phyloP scores from a whole-genome alignment of 1,139 yeast genomes.

The Ashbya aceris region DNA sequence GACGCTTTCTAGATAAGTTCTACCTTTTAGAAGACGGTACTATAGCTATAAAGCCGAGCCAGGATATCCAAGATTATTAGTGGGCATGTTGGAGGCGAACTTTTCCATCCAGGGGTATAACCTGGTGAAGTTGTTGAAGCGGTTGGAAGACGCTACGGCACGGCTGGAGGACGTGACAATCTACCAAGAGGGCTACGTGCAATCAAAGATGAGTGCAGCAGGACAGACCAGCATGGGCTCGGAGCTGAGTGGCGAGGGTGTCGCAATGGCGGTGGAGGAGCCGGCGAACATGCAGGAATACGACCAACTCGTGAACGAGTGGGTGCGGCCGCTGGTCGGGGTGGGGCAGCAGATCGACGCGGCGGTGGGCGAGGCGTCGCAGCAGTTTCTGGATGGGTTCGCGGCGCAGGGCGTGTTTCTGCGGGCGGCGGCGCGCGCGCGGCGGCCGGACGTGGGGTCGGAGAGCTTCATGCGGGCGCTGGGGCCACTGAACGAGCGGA shows the following conservation, averaged over 20 bases:
- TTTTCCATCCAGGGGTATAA: conserved; percentile 71
- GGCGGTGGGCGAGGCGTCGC: conserved; percentile 51
- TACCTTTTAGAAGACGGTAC: too few relatives aligned
- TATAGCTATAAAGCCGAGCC: too few relatives aligned
- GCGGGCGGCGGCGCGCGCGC: conserved; percentile 47
- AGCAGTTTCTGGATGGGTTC: conserved; percentile 50
- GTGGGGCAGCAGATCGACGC: conserved; percentile 54
- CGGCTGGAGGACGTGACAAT: conserved; percentile 83
- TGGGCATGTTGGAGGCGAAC: conserved; percentile 21
- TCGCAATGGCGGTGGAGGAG: conserved; percentile 26
- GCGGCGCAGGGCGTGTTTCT: conserved; percentile 50
- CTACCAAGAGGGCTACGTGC: conserved; percentile 49
- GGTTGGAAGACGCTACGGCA: conserved; percentile 89
- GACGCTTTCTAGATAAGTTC: too few relatives aligned
- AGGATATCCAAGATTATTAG: too few relatives aligned
- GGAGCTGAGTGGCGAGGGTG: conserved; percentile 6
- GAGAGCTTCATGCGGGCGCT: conserved; percentile 50
- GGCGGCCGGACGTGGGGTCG: conserved; percentile 54
- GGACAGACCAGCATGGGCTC: conserved; percentile 10
- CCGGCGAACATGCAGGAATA: conserved; percentile 45
- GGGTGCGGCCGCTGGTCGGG: conserved; percentile 52
- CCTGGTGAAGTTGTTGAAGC: conserved; percentile 67
- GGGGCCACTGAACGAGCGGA: conserved; percentile 56
- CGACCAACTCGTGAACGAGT: conserved; percentile 43
- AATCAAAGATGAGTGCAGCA: conserved; percentile 17